Base-by-base conservation (phyloP, 768 basidiomycete genomes). In the Russula compacta region DNA sequence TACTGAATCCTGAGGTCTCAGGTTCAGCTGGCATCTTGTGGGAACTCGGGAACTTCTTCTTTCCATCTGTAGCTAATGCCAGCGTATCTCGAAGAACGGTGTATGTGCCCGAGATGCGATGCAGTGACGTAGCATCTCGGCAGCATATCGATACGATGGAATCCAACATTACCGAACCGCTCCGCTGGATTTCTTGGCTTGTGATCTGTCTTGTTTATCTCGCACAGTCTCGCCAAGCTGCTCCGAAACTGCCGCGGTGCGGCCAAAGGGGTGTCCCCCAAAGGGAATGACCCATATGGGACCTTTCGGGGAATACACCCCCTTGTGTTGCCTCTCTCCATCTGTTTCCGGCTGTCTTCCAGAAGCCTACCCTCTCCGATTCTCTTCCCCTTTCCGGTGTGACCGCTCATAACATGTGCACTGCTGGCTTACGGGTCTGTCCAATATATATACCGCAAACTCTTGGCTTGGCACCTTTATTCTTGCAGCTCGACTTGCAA, bases 401-500 rank as follows among this genome's bases (percentile, higher is more conserved):
- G 46, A 44, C 35, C 40, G 57, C 39, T 53, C 52, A 8, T 21
- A 43, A 43, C 46, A 19, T 40, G 24, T 36, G 39, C 50, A 38
- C 19, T 47, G 36, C 35, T 33, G 36, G 35, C n/a, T 50, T 36
- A 32, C 19, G 33, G 29, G 44, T 39, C 49, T 24, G 46, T 15
- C 44, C 40, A 15, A 14, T 63, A 63, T 63, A 58, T 53, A 63
- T 43, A 53, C 46, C 38, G 21, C 56, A 24, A 35, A 15, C 21
- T 11, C 7, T 54, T 44, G 19, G 38, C 38, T 19, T 29, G 44
- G 8, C 2, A 48, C 1, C 50, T 46, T 51, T 47, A 52, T 56
- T 19, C 43, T 44, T 48, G n/a, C 52, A 44, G 38, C 40, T 19
- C 50, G 21, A 42, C 55, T 47, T 68, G 68, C 65, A 69, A 78